Evolutionary conservation across 192 early-diverging fungal species (phyloP).

Genomic region (Gryganskiella cystojenkinii): DNA sequence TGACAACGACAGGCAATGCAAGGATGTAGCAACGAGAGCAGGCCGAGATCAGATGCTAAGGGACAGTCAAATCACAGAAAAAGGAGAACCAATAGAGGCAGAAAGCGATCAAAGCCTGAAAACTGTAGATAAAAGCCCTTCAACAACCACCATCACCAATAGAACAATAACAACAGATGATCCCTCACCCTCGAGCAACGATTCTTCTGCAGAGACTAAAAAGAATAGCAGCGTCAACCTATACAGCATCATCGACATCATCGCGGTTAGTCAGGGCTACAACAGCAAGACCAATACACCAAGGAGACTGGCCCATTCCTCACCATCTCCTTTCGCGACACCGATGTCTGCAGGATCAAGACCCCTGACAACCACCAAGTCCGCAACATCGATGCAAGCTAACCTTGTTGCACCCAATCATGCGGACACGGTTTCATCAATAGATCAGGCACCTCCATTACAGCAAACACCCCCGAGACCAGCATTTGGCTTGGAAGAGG

Average conservation of each 20-base stretch:
- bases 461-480: constrained; percentile 10
- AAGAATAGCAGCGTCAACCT: constrained; percentile 17
- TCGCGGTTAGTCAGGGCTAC: too few species aligned
- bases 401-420: neutral
- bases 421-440: neutral
- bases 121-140: too few species aligned
- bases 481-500: neutral
- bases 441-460: neutral
- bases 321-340: constrained; percentile 4
- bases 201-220: constrained; percentile 12
- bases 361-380: neutral
- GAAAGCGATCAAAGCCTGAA: too few species aligned
- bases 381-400: neutral
- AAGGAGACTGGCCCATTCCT: constrained; percentile 7
- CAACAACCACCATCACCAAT: too few species aligned
- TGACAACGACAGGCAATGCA: too few species aligned
- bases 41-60: too few species aligned
- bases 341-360: neutral
- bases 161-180: too few species aligned
- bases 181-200: too few species aligned
- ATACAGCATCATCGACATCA: neutral
- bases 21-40: too few species aligned
- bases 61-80: too few species aligned
- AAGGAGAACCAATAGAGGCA: too few species aligned
- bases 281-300: too few species aligned